Evolutionary conservation across 768 basidiomycete genomes (phyloP), one percentile per base, ranked within the genome.

Genomic region (Erythrobasidium yunnanense): DNA sequence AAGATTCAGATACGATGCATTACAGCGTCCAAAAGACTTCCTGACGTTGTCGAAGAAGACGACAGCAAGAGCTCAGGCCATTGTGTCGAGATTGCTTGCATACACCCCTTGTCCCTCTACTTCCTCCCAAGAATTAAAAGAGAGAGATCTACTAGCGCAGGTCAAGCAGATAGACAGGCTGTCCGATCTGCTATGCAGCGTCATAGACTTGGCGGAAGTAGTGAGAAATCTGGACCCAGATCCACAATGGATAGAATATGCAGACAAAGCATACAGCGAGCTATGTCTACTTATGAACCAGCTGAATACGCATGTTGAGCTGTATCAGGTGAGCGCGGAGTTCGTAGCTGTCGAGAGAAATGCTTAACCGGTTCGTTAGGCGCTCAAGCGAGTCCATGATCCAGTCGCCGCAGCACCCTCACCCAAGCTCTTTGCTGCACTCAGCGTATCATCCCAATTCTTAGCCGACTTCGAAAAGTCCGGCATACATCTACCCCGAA

Each of bases 221-320:
- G 81, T 99, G 29, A 83, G 92, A 69, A 92, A 93, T 74, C 85
- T 90, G 0, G 92, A 97, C 78, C 91, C 93, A 0, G 89, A 95
- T 74, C 78, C 80, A 27, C 73, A 77, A 50, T 97, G 93, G 92
- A 81, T 88, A 17, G 81, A 83, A 17, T 85, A 85, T 54, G 88
- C 88, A 49, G 88, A 95, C 74, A 80, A 81, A 68, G 87, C 87
- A 46, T 96, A 97, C 76, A 91, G 90, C 76, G 83, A 82, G 68
- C 79, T 97, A 68, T 96, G 90, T 78, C 88, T 91, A 77, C 92
- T 87, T 76, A 97, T 99, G 92, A 96, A 96, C 76, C 84, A 88
- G 50, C 79, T 97, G 66, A 99, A 99, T 76, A 96, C 92, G 32
- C 82, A 97, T 78, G 84, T 86, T 33, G 89, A 87, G 38, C 79